These are phyloP conservation scores for Gracilaria domingensis DNA, from an alignment of 23 red algal genomes.

Conservation along the genomic window DNA sequence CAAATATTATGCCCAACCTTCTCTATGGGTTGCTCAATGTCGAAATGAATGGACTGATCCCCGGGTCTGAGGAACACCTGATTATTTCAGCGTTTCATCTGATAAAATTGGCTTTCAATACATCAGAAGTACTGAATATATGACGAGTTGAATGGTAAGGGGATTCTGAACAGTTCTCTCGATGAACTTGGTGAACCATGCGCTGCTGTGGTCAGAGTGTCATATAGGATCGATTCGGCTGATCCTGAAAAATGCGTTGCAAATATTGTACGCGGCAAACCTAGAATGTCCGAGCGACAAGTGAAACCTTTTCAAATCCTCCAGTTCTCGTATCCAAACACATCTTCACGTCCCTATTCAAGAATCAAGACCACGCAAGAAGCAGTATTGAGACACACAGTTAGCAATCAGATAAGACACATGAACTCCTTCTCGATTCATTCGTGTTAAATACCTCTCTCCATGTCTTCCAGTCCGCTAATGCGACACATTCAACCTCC, in stretches of 20 bases:
- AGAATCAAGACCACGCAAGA: too few relatives aligned
- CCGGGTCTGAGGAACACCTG: slow-evolving; percentile 43
- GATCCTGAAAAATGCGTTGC: slow-evolving; percentile 55
- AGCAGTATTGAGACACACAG: too few relatives aligned
- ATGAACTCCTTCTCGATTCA: too few relatives aligned
- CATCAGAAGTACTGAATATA: slow-evolving; percentile 44
- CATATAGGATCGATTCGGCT: slow-evolving; percentile 58
- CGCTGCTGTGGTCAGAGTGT: slow-evolving; percentile 61
- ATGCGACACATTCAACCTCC: too few relatives aligned
- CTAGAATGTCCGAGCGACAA: too few relatives aligned
- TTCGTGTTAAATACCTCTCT: too few relatives aligned
- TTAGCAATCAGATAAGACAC: too few relatives aligned
- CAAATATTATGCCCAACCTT: slow-evolving; percentile 40
- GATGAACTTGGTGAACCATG: slow-evolving; percentile 34
- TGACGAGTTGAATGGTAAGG: slow-evolving; percentile 64
- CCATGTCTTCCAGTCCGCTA: too few relatives aligned
- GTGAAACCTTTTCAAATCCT: too few relatives aligned
- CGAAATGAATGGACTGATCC: slow-evolving; percentile 14
- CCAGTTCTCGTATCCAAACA: too few relatives aligned
- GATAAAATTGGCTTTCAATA: slow-evolving; percentile 38
- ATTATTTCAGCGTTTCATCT: slow-evolving; percentile 49
- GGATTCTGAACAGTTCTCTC: slow-evolving; percentile 58
- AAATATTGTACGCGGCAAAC: too few relatives aligned
- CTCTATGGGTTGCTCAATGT: slow-evolving; percentile 50
- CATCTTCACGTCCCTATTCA: too few relatives aligned